Evolutionary conservation across 306 rosid genomes (phyloP).

Genomic region (Cicer judaicum): DNA sequence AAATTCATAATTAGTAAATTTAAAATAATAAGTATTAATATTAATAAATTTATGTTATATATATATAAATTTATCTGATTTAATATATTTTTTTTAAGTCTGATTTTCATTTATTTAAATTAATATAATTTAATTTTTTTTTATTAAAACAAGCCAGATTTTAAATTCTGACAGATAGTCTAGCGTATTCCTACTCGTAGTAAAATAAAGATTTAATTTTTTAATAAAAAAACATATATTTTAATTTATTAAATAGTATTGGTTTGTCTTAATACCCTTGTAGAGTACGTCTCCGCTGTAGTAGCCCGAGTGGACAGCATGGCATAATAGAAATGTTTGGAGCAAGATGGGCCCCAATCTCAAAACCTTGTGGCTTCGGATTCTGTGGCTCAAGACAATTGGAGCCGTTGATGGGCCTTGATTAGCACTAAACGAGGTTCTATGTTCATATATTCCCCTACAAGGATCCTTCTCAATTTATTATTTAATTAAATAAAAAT

Average conservation of each 20-base stretch:
- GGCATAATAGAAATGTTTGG: neutral
- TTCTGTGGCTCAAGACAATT: conserved; percentile 24
- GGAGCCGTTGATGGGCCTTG: conserved; percentile 42
- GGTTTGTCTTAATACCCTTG: conserved; percentile 23
- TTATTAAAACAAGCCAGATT: too few relatives aligned
- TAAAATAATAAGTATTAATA: too few relatives aligned
- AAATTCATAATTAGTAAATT: too few relatives aligned
- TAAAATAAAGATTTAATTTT: neutral
- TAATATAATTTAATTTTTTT: too few relatives aligned
- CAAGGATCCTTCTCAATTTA: conserved; percentile 34
- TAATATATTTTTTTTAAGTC: too few relatives aligned
- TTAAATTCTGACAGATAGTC: too few relatives aligned
- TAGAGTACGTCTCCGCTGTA: neutral
- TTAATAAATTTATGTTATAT: too few relatives aligned
- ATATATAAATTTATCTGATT: too few relatives aligned
- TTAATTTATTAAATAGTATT: neutral
- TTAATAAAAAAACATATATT: neutral
- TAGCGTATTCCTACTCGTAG: too few relatives aligned
- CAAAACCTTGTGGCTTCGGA: conserved; percentile 28
- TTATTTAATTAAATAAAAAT: conserved; percentile 4
- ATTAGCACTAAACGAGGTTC: conserved; percentile 44
- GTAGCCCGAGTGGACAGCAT: conserved; percentile 33
- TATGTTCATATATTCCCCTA: conserved; percentile 46
- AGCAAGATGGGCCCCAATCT: conserved; percentile 24
- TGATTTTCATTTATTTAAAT: too few relatives aligned